These are phyloP conservation scores for Erodium maritimum DNA, from an alignment of 345 rosid genomes.

Conservation along the genomic window DNA sequence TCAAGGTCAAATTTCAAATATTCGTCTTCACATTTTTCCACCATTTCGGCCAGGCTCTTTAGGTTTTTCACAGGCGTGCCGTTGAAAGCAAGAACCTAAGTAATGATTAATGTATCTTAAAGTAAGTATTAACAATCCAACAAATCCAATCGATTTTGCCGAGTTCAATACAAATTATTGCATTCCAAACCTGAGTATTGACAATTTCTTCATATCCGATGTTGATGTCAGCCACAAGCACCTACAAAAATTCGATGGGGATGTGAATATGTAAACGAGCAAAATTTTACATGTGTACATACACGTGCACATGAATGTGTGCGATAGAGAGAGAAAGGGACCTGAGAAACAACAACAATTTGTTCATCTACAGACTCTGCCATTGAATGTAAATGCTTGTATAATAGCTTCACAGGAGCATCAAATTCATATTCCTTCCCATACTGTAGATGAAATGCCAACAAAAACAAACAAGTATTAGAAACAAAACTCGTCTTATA, in stretches of 20 bases:
- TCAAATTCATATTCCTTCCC: constrained; percentile 94
- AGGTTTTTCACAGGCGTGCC: constrained; percentile 77
- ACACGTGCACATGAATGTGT: no score
- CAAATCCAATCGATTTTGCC: not conserved
- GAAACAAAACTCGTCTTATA: not conserved
- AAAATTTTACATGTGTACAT: not conserved
- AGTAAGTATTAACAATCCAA: not conserved
- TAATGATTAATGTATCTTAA: constrained; percentile 5
- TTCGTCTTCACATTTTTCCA: constrained; percentile 68
- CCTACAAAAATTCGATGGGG: constrained; percentile 25
- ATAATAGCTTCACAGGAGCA: constrained; percentile 87
- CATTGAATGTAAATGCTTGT: constrained; percentile 85
- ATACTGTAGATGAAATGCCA: constrained; percentile 35
- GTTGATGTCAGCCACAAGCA: no score
- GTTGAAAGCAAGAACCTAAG: constrained; percentile 74
- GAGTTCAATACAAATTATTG: not conserved
- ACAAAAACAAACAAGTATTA: not conserved
- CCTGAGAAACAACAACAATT: constrained; percentile 91
- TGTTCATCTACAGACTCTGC: constrained; percentile 74
- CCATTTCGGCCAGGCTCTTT: constrained; percentile 72
- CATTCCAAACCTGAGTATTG: constrained; percentile 61
- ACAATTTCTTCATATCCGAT: constrained; percentile 92
- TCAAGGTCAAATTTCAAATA: constrained; percentile 72
- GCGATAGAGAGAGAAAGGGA: constrained; percentile 13
- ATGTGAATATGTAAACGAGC: not conserved